A percentile compares a stretch with the other conserved stretches of the same genome.
phyloP scores from a whole-genome alignment of 306 rosid species.

The Luffa acutangula region DNA sequence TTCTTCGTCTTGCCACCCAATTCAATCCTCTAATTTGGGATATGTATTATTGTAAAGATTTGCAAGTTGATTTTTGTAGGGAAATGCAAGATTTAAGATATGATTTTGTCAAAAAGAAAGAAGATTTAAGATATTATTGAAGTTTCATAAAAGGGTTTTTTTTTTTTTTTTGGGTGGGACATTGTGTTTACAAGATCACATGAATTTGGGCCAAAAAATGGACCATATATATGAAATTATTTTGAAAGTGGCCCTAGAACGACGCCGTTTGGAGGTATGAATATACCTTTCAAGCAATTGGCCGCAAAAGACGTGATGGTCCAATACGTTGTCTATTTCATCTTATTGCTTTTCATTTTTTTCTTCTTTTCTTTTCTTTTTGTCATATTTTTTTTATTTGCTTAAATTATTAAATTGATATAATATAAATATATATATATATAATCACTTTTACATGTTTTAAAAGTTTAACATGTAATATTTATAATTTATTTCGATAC shows the following conservation, averaged over 20 bases:
- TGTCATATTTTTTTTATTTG: neutral
- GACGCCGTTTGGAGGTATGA: neutral
- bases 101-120: neutral
- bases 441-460: too few species aligned
- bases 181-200: neutral
- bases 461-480: too few species aligned
- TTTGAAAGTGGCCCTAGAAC: neutral
- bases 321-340: neutral
- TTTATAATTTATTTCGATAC: too few species aligned
- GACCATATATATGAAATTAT: neutral
- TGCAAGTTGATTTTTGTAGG: neutral
- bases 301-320: neutral
- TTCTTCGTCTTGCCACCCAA: too few species aligned
- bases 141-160: neutral
- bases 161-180: neutral
- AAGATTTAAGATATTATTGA: neutral
- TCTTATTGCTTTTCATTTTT: neutral
- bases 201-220: neutral
- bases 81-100: neutral
- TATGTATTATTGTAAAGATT: neutral
- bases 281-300: neutral
- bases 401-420: neutral
- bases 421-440: too few species aligned
- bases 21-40: too few species aligned
- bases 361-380: neutral